phyloP scores from a whole-genome alignment of 805 yeast species.

The Wickerhamiella occidentalis region DNA sequence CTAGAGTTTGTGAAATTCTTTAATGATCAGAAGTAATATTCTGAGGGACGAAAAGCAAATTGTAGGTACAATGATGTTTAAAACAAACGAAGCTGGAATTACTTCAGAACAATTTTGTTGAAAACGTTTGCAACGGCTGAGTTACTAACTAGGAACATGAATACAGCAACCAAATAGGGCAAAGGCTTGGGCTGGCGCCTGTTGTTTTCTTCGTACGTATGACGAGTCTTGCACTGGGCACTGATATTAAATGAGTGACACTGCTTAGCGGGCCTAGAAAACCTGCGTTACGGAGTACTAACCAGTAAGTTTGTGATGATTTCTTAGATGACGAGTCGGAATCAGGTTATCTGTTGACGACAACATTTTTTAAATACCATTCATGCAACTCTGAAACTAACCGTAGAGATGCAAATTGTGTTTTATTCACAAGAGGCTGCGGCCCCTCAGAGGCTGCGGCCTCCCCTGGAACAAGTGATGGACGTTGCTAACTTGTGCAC shows the following conservation, averaged over 20 bases:
- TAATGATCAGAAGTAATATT: constrained; percentile 37
- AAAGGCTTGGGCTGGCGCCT: background rate
- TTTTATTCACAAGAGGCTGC: background rate
- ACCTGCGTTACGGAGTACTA: constrained; percentile 74
- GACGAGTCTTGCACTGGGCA: constrained; percentile 99
- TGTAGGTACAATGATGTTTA: constrained; percentile 28
- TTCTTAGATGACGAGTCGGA: constrained; percentile 97
- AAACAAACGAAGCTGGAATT: constrained; percentile 94
- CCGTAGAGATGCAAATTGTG: background rate
- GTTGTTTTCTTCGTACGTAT: constrained; percentile 23
- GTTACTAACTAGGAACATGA: constrained; percentile 15
- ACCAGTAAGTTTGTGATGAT: constrained; percentile 35
- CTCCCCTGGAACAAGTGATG: background rate
- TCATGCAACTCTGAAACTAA: constrained; percentile 76
- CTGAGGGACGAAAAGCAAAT: constrained; percentile 20
- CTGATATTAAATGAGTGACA: constrained; percentile 89
- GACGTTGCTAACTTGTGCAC: background rate
- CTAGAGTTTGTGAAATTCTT: constrained; percentile 52
- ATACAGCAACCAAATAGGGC: background rate
- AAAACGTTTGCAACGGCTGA: constrained; percentile 37
- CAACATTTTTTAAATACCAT: constrained; percentile 62
- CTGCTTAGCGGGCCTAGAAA: constrained; percentile 96
- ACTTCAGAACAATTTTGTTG: constrained; percentile 91
- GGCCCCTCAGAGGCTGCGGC: too few species aligned
- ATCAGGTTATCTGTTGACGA: constrained; percentile 92